Conservation (phyloP, 2,329 filamentous ascomycete genomes). For the Aureobasidium leucospermi region DNA sequence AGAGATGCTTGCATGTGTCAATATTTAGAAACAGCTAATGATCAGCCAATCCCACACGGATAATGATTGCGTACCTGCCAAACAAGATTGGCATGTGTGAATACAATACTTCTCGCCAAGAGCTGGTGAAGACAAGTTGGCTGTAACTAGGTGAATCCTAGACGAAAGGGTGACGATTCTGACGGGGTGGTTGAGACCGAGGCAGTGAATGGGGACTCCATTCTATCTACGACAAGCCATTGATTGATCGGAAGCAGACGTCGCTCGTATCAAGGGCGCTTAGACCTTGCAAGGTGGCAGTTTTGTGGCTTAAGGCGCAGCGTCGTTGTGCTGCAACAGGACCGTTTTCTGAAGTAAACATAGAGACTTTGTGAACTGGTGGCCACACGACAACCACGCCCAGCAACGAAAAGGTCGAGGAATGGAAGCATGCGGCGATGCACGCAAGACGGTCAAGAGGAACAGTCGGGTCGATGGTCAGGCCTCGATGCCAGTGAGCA, state of each 20-base stretch:
- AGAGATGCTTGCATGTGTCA: constrained; percentile 1
- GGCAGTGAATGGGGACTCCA: neutral
- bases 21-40: constrained; percentile 9
- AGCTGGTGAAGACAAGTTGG: neutral
- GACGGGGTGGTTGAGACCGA: neutral
- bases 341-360: neutral
- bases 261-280: constrained; percentile 9
- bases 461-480: constrained; percentile 1
- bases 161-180: neutral
- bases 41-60: constrained; percentile 2
- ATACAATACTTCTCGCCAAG: neutral
- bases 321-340: constrained; percentile 1
- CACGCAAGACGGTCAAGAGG: neutral
- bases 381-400: neutral
- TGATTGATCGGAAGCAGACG: constrained; percentile 1
- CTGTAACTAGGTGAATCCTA: neutral
- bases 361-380: neutral
- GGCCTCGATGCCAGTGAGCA: neutral
- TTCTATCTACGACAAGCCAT: constrained; percentile 1
- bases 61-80: constrained; percentile 8
- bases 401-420: neutral
- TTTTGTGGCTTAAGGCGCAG: constrained; percentile 7
- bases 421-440: neutral
- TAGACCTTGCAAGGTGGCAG: constrained; percentile 2
- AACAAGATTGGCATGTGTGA: constrained; percentile 3